Percentiles rank a stretch among this genome's conserved stretches.
These are phyloP conservation scores for Haplosporangium sp. DNA, from an alignment of 371 early-diverging fungal genomes.

Conservation along the genomic window DNA sequence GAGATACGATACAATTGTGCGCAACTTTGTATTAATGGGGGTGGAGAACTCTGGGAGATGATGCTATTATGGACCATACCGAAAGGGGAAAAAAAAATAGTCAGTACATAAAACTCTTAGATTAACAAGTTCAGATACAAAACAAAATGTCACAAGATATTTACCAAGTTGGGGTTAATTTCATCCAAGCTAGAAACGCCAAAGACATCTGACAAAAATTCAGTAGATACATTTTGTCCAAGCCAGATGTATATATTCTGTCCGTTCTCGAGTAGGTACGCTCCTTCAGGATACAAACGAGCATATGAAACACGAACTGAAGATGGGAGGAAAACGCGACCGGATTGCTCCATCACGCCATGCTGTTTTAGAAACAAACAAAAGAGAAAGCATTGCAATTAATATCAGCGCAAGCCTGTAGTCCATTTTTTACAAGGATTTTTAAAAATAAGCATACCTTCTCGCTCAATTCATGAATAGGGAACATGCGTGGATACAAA, in stretches of 20 bases:
- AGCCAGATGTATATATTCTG: slow-evolving; percentile 86
- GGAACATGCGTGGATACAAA: slow-evolving; percentile 88
- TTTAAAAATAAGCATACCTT: slow-evolving; percentile 57
- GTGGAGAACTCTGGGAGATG: slow-evolving; percentile 68
- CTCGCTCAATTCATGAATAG: slow-evolving; percentile 71
- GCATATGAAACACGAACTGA: slow-evolving; percentile 82
- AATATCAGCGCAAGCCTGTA: neutral
- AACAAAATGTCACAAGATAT: neutral
- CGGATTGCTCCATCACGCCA: slow-evolving; percentile 37
- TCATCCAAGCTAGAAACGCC: slow-evolving; percentile 80
- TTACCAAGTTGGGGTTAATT: slow-evolving; percentile 79
- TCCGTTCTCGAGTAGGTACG: slow-evolving; percentile 89
- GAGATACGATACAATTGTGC: slow-evolving; percentile 70
- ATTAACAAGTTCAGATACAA: too few relatives aligned
- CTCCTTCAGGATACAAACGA: slow-evolving; percentile 78
- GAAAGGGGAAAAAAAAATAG: neutral
- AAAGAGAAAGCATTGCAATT: neutral
- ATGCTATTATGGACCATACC: slow-evolving; percentile 48
- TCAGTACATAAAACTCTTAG: neutral
- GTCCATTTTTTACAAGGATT: neutral
- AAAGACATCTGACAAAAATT: slow-evolving; percentile 78
- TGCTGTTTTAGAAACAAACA: slow-evolving; percentile 5
- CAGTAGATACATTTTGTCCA: slow-evolving; percentile 75
- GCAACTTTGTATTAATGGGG: slow-evolving; percentile 65
- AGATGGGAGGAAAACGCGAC: slow-evolving; percentile 71